Percentiles rank a stretch among this genome's conserved stretches.
phyloP scores from a whole-genome alignment of 1,284 basidiomycete species.

The Volvariella volvacea region DNA sequence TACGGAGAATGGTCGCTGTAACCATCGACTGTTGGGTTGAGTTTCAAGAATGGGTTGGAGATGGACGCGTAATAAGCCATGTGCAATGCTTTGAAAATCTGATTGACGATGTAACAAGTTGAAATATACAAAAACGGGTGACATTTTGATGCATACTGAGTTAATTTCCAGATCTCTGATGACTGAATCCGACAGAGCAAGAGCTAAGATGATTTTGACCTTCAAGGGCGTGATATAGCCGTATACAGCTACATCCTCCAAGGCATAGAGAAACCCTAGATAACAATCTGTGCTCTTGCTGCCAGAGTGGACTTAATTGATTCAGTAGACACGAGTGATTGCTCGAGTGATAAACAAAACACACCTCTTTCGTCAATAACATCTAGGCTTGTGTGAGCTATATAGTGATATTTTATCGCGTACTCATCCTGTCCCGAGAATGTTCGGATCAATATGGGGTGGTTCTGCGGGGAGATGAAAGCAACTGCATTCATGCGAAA shows the following conservation, averaged over 20 bases:
- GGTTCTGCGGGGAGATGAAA: constrained; percentile 74
- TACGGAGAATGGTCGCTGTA: constrained; percentile 46
- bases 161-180: constrained; percentile 71
- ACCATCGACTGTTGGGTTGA: constrained; percentile 42
- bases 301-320: constrained; percentile 35
- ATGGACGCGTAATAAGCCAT: constrained; percentile 73
- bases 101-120: constrained; percentile 4
- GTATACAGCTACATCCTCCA: constrained; percentile 80
- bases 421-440: constrained; percentile 62
- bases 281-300: constrained; percentile 67
- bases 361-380: constrained; percentile 71
- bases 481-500: constrained; percentile 71
- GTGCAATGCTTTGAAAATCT: constrained; percentile 79
- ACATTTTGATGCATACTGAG: constrained; percentile 43
- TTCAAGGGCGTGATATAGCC: constrained; percentile 78
- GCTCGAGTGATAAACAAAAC: constrained; percentile 10
- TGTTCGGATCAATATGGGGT: constrained; percentile 70
- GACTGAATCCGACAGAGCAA: constrained; percentile 70
- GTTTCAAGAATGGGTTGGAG: constrained; percentile 71
- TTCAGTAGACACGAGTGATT: constrained; percentile 5
- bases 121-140: background rate
- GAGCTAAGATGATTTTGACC: constrained; percentile 71
- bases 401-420: constrained; percentile 72
- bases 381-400: constrained; percentile 75
- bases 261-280: constrained; percentile 68